A percentile compares a stretch with the other conserved stretches of the same genome.
Evolutionary conservation across 164 flowering plant species (phyloP).

Genomic region (Protea cynaroides): DNA sequence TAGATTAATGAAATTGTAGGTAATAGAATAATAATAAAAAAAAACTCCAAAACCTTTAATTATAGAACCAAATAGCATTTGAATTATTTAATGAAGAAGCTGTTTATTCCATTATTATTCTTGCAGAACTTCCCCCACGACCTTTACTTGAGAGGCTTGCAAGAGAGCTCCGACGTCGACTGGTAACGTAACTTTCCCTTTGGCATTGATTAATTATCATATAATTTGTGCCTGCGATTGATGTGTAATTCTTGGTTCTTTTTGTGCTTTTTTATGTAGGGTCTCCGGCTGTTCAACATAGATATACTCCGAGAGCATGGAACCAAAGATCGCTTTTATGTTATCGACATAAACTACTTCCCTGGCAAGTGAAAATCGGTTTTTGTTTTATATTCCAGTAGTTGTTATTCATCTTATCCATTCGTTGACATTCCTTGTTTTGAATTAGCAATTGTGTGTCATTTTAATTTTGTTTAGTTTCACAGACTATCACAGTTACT

Average conservation of each 20-base stretch:
- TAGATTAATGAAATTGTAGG: no score
- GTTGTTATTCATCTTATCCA: background rate
- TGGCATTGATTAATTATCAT: background rate
- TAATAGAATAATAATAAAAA: no score
- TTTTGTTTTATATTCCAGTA: background rate
- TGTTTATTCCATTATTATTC: background rate
- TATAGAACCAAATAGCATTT: no score
- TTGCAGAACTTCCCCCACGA: conserved; percentile 56
- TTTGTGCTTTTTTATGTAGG: conserved; percentile 25
- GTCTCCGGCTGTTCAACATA: conserved; percentile 54
- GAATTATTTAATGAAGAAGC: background rate
- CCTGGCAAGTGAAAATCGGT: conserved; percentile 39
- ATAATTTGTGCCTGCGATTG: background rate
- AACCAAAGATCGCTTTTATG: conserved; percentile 42
- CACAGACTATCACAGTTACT: no score
- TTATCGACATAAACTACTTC: conserved; percentile 67
- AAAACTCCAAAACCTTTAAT: no score
- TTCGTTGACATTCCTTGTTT: background rate
- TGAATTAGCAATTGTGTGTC: background rate
- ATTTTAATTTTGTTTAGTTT: no score
- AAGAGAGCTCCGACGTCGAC: conserved; percentile 41
- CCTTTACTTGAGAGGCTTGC: conserved; percentile 51
- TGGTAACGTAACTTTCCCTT: conserved; percentile 26
- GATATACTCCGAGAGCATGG: conserved; percentile 63
- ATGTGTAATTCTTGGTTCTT: background rate